Base-by-base conservation (phyloP, 2,329 filamentous ascomycete species). In the Botrytis elliptica region DNA sequence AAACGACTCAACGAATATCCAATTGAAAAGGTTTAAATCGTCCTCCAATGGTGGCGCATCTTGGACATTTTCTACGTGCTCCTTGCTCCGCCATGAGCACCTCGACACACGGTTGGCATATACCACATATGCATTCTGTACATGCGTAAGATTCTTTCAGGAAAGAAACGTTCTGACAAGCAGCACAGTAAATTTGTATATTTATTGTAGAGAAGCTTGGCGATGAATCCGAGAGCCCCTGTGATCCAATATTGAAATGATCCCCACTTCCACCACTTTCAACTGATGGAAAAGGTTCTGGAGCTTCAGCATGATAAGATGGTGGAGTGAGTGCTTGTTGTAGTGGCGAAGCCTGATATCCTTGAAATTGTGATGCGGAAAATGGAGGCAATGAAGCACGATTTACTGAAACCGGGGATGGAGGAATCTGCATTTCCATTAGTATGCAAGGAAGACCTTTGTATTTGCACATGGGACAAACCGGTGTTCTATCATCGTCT, bases 121-220 rank as follows among this genome's bases (percentile, higher is more conserved):
- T 88, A 25, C 95, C 95, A 81, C 94, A 97, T 76, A 98, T 97
- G 82, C 96, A 98, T 82, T 98, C 95, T 1, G 95, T 97, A 82
- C 95, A 98, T 36, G 95, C 95, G 80, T 94, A 98, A 49, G 93
- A 96, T 79, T 95, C 92, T 79, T 90, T 91, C 40, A 98, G 85
- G 18, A 91, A 85, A 70, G 92, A 95, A 29, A 94, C 86, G 55
- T 91, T 89, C 76, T 93, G 90, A 81, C 95, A 98, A 66, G 92
- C 93, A 33, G 95, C 93, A 82, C 95, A 98, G 81, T 97, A 97
- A 60, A 98, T 97, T 81, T 97, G 93, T 4, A 95, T 92, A 76
- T 87, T 87, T 71, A 94, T 92, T 12, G 91, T 90, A 29, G 89
- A 89, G 84, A 92, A 92, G 79, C 87, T 91, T 36, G 89, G 89